Evolutionary conservation across 2,329 filamentous ascomycete genomes (phyloP).

Genomic region (Amesomyces nigricolor): DNA sequence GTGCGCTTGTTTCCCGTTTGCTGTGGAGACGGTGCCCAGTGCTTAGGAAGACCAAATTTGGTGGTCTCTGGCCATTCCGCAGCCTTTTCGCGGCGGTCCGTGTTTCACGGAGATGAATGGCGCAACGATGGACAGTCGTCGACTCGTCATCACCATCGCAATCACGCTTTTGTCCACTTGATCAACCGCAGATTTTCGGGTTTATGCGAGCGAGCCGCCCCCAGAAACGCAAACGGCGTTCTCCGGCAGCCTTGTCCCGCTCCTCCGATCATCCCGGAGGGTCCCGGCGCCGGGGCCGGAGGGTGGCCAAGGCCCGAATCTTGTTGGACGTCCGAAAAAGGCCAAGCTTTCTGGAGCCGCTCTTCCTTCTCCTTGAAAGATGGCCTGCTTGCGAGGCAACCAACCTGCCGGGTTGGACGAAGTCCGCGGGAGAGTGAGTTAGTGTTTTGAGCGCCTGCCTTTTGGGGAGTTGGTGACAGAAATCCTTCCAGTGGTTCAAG

Average conservation of each 20-base stretch:
- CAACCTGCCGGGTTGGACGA: too few relatives aligned
- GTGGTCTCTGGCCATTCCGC: conserved; percentile 10
- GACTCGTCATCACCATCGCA: conserved; percentile 9
- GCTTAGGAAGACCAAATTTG: not conserved
- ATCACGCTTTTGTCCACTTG: not conserved
- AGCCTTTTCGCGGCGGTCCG: not conserved
- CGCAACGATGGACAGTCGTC: not conserved
- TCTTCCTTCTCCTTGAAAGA: too few relatives aligned
- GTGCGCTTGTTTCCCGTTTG: conserved; percentile 3
- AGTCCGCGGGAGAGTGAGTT: too few relatives aligned
- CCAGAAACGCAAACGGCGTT: not conserved
- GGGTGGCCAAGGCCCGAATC: not conserved
- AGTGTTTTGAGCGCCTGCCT: too few relatives aligned
- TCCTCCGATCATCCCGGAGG: not conserved
- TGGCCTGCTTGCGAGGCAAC: too few relatives aligned
- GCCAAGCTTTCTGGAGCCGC: not conserved
- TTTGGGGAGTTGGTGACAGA: too few relatives aligned
- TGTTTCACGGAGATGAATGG: conserved; percentile 21
- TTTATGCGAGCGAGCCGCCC: not conserved
- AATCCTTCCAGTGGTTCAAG: too few relatives aligned
- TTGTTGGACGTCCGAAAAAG: not conserved
- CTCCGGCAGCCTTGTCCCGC: not conserved
- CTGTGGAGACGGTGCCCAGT: conserved; percentile 12
- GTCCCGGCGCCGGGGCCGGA: not conserved
- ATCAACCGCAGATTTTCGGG: not conserved